Conservation (phyloP, 1,284 basidiomycete species). For the Neonothopanus nambi region DNA sequence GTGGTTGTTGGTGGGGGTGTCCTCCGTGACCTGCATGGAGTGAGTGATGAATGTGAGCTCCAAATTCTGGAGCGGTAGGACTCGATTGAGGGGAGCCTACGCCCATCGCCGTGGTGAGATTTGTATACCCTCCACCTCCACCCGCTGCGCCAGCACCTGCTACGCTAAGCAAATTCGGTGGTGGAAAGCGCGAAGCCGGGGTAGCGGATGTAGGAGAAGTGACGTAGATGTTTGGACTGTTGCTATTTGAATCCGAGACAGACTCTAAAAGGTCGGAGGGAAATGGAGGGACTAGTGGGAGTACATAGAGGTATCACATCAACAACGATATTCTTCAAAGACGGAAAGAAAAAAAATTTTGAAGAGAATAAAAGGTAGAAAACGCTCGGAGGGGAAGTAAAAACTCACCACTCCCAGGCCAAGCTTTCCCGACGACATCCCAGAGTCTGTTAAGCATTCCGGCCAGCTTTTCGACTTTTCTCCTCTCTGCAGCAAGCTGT, state of each 20-base stretch:
- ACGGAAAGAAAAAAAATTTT: not conserved
- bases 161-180: slow-evolving; percentile 35
- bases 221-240: slow-evolving; percentile 70
- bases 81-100: slow-evolving; percentile 6
- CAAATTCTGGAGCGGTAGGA: slow-evolving; percentile 8
- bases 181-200: slow-evolving; percentile 34
- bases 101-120: slow-evolving; percentile 62
- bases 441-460: slow-evolving; percentile 51
- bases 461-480: slow-evolving; percentile 49
- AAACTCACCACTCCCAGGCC: slow-evolving; percentile 51
- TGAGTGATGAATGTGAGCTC: slow-evolving; percentile 32
- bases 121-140: slow-evolving; percentile 22
- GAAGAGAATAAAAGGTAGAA: slow-evolving; percentile 2
- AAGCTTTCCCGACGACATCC: slow-evolving; percentile 54
- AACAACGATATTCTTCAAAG: not conserved
- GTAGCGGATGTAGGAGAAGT: slow-evolving; percentile 57
- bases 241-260: slow-evolving; percentile 22
- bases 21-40: slow-evolving; percentile 32
- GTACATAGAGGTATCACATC: not conserved
- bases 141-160: not conserved
- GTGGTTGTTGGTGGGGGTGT: slow-evolving; percentile 42
- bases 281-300: slow-evolving; percentile 64
- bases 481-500: slow-evolving; percentile 54
- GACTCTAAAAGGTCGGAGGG: slow-evolving; percentile 60
- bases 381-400: not conserved